Conservation (phyloP, 225 moss, liverwort and hornwort species). For the Physcomitrium patens region DNA sequence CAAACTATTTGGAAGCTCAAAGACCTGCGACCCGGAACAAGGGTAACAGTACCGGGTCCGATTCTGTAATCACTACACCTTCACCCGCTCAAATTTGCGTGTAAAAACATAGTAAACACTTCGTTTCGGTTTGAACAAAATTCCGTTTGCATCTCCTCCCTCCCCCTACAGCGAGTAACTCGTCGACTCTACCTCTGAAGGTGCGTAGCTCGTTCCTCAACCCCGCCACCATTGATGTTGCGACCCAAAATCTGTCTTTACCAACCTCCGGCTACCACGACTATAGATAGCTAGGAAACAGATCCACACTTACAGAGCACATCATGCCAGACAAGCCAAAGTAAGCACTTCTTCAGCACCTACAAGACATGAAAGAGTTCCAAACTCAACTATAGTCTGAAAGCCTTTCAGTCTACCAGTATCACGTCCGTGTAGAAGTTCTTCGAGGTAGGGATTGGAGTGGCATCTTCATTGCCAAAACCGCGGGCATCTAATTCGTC, state of each 20-base stretch:
- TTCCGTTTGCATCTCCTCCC: no score
- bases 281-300: not conserved
- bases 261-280: not conserved
- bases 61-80: not conserved
- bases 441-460: not conserved
- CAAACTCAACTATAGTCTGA: not conserved
- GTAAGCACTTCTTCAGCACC: not conserved
- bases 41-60: not conserved
- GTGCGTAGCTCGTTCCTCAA: no score
- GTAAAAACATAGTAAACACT: not conserved
- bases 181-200: no score
- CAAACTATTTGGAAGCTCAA: conserved; percentile 14
- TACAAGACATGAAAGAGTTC: conserved; percentile 9
- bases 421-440: not conserved
- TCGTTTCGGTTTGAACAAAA: not conserved
- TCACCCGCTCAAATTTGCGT: not conserved
- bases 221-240: no score
- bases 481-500: not conserved
- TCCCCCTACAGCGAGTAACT: no score
- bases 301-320: conserved; percentile 10
- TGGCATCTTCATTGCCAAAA: not conserved
- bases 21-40: not conserved
- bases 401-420: not conserved
- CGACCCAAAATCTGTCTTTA: not conserved
- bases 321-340: not conserved